These are phyloP conservation scores for Esteya vermicola DNA, from an alignment of 2,329 filamentous ascomycete genomes.

Conservation along the genomic window DNA sequence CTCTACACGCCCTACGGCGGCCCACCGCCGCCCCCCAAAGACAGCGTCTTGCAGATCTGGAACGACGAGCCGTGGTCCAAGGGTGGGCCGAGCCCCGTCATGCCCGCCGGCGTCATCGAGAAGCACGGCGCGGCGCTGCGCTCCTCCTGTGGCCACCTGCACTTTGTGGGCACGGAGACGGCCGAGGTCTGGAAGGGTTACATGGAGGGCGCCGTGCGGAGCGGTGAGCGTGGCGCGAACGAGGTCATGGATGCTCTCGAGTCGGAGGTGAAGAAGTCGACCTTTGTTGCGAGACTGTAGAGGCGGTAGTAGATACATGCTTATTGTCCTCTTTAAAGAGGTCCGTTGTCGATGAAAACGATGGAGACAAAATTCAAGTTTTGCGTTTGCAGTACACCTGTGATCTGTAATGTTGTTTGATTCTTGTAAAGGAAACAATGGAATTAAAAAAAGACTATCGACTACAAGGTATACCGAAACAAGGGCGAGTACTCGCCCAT, in stretches of 20 bases:
- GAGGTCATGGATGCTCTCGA: constrained; percentile 20
- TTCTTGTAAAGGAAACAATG: too few relatives aligned
- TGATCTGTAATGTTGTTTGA: too few relatives aligned
- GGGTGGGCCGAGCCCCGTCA: constrained; percentile 7
- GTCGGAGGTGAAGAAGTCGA: background rate
- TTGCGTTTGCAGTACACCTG: too few relatives aligned
- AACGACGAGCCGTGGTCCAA: constrained; percentile 1
- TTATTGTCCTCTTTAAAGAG: too few relatives aligned
- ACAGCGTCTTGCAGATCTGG: background rate
- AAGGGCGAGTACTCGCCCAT: too few relatives aligned
- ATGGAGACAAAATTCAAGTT: too few relatives aligned
- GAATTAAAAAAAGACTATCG: too few relatives aligned
- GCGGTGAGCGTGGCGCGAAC: constrained; percentile 30
- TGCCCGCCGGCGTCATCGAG: constrained; percentile 3
- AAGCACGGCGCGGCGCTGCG: constrained; percentile 14
- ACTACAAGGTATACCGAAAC: too few relatives aligned
- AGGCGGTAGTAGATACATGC: too few relatives aligned
- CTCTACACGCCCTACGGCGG: background rate
- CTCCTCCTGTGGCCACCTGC: constrained; percentile 19
- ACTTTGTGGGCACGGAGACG: constrained; percentile 40
- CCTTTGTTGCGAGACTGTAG: too few relatives aligned
- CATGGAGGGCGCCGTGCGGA: constrained; percentile 41
- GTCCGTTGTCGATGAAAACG: too few relatives aligned
- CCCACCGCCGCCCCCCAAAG: background rate
- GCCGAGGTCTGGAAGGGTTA: constrained; percentile 39